Base-by-base conservation (phyloP, 345 rosid genomes). In the Ceriops zippeliana region DNA sequence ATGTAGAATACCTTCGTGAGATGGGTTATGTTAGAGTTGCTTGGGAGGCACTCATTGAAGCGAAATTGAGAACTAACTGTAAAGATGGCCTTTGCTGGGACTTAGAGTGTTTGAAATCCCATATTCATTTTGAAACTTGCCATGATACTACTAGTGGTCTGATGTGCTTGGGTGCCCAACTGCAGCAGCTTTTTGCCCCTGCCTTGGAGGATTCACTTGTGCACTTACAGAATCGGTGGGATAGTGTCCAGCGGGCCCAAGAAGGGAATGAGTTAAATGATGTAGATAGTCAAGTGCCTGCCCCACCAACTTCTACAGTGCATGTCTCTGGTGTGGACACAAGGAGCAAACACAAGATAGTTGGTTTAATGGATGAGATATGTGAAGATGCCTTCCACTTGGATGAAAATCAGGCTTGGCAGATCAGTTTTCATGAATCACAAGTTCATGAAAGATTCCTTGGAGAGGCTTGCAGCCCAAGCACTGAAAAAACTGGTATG, bases 151-250 rank as follows among this genome's bases (percentile, higher is more conserved):
- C 96, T 26, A 73, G 71, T 70, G 98, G 86, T 73, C 79, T 95
- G 82, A 88, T 86, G 66, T 77, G 76, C 58, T 83, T 95, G 87
- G 89, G 80, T 65, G 69, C 87, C 30, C 99, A 90, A 78, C 85
- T 95, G 61, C 97, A 90, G 75, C 87, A 82, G 81, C 74, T 95
- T 62, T 76, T 88, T 82, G 97, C 96, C 64, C 99, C 99, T 71
- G 93, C 90, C 69, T 61, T 87, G 77, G 99, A 95, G 86, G 96
- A 90, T 80, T 85, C 96, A 37, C 73, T 86, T 73, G 85, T 84
- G 70, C 96, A 91, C 82, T 73, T 95, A 75, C 99, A 95, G 82
- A 80, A 82, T 67, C 84, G 99, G 73, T 95, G 96, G 91, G 81
- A 87, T 76, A 81, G 78, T 56, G 74, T 82, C 76, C 85, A 84